Conservation (phyloP, 1,284 basidiomycete species). For the Grifola frondosa region DNA sequence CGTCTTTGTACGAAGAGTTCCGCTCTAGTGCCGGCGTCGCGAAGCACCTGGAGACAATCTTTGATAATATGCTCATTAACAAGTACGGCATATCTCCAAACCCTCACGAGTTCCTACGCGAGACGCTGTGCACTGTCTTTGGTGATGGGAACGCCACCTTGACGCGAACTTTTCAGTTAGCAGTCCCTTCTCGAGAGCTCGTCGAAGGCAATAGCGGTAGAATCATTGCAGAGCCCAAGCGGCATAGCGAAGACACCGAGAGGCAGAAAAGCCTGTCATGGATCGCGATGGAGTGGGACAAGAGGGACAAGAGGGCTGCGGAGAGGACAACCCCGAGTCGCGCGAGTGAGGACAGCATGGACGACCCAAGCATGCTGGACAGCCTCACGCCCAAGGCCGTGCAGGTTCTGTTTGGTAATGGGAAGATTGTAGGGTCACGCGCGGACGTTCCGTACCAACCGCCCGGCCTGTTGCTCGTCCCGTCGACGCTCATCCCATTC, state of each 20-base stretch:
- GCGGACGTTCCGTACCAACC: conserved; percentile 28
- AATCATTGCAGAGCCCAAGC: conserved; percentile 7
- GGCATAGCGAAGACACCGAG: conserved; percentile 26
- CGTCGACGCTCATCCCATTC: conserved; percentile 57
- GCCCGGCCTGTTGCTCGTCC: conserved; percentile 41
- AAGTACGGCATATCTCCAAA: conserved; percentile 49
- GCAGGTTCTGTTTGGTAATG: conserved; percentile 19
- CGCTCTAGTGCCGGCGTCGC: conserved; percentile 38
- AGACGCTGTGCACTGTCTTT: conserved; percentile 48
- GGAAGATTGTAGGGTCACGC: conserved; percentile 9
- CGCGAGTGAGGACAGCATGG: conserved; percentile 9
- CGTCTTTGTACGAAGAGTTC: conserved; percentile 16
- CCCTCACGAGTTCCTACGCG: conserved; percentile 45
- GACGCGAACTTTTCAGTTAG: conserved; percentile 46
- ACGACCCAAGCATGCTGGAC: not conserved
- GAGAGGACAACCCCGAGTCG: conserved; percentile 8
- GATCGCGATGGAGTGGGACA: conserved; percentile 36
- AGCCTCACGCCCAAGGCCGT: conserved; percentile 23
- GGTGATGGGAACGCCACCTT: conserved; percentile 37
- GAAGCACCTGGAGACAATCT: conserved; percentile 49
- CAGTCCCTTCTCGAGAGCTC: conserved; percentile 49
- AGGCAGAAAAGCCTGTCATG: conserved; percentile 32
- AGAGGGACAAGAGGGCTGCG: conserved; percentile 20
- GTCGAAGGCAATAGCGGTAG: conserved; percentile 7
- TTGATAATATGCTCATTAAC: conserved; percentile 50